Evolutionary conservation across 2,329 filamentous ascomycete species (phyloP), one percentile per base, ranked within the genome.

Genomic region (Paecilomyces dactylethromorphus): DNA sequence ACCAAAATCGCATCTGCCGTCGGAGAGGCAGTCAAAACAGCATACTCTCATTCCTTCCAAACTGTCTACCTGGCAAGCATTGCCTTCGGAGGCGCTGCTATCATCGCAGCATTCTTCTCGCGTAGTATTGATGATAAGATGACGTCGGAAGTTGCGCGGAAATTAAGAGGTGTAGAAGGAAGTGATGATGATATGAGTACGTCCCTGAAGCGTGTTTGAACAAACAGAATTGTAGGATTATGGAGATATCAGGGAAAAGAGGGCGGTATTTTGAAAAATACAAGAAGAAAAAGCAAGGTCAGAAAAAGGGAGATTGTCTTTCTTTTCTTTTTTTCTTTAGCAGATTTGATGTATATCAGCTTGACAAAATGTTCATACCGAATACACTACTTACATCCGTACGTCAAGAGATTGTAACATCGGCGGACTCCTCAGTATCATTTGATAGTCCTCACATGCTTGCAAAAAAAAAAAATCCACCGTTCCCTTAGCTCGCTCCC

Each of bases 11-110:
- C 68, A 29, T 64, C 58, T 2, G 74, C 74, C 0, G 74, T 78
- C 0, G 68, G 62, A 1, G 58, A 60, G 0, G 74, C 76, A 22
- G 60, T 75, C 6, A 73, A 75, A 61, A 67, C 69, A 11, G 77
- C 77, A n/a, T 79, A 81, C 63, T 66, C 71, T 4, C 58, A 71
- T n/a, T 74, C 76, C 2, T 80, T 81, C 65, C 68, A 69, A 57
- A 71, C 74, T 3, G 79, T 82, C 1, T 82, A 63, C 61, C 57
- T 65, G 35, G 22, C 60, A 31, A 54, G 55, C n/a, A 59, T 66
- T 51, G 62, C 64, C 5, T 66, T 66, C 18, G 64, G 61, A 15
- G 56, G 60, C 6, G 12, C 63, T 22, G 65, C 65, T 21, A 29
- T 56, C 29, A 51, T 60, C 26, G 57, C 59, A 3, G 54, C 57